These are phyloP conservation scores for Ophiorrhiza pumila DNA, from an alignment of 257 asterid species.

Conservation along the genomic window DNA sequence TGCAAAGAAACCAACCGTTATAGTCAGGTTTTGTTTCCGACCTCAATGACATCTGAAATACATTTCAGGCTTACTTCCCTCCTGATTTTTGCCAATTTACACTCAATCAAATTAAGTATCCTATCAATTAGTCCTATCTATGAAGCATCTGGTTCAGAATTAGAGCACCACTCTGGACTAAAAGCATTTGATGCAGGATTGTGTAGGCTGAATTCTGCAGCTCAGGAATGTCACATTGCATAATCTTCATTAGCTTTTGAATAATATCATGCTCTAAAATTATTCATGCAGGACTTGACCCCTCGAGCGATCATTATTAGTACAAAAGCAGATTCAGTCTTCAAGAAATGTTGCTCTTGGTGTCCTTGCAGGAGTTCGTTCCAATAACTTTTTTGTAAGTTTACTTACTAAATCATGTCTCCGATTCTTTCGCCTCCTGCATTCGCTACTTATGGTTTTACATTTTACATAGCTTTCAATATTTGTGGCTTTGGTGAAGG, in stretches of 20 bases:
- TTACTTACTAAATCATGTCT: slow-evolving; percentile 27
- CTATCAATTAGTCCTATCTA: slow-evolving; percentile 21
- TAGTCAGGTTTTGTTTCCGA: slow-evolving; percentile 26
- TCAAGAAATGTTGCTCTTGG: slow-evolving; percentile 18
- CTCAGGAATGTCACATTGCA: slow-evolving; percentile 25
- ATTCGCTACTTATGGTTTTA: slow-evolving; percentile 30
- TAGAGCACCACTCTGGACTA: slow-evolving; percentile 25
- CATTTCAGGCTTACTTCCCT: slow-evolving; percentile 32
- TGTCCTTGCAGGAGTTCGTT: slow-evolving; percentile 26
- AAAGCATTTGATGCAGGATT: slow-evolving; percentile 30
- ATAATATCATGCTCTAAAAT: slow-evolving; percentile 20
- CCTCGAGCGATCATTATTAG: slow-evolving; percentile 37
- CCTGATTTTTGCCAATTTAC: slow-evolving; percentile 29
- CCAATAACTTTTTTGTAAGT: slow-evolving; percentile 22
- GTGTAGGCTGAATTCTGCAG: slow-evolving; percentile 34
- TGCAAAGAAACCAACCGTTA: slow-evolving; percentile 24
- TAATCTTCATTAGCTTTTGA: slow-evolving; percentile 25
- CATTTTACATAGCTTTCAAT: slow-evolving; percentile 31
- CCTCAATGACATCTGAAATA: slow-evolving; percentile 27
- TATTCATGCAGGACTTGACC: slow-evolving; percentile 28
- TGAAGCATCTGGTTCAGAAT: slow-evolving; percentile 20
- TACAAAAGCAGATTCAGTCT: slow-evolving; percentile 22
- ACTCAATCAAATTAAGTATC: slow-evolving; percentile 23
- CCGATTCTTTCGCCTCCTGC: slow-evolving; percentile 18
- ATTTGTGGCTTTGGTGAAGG: slow-evolving; percentile 30